A percentile compares a stretch with the other conserved stretches of the same genome.
Conservation (phyloP, 176 grass and related monocot genomes). For the Oryza coarctata region DNA sequence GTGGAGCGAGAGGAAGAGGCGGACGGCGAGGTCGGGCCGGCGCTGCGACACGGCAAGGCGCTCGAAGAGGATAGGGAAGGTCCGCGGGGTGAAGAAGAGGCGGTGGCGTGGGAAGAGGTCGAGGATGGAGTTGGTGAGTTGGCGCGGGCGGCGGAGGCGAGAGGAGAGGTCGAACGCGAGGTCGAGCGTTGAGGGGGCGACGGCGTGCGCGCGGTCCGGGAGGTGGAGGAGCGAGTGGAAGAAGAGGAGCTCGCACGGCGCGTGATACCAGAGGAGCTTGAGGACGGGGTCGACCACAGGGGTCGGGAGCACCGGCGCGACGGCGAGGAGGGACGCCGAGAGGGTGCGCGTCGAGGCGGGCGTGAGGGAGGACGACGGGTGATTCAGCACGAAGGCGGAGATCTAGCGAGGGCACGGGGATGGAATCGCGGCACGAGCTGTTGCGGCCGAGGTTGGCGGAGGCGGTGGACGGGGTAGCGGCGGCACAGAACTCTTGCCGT, state of each 20-base stretch:
- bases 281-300: slow-evolving; percentile 57
- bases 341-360: slow-evolving; percentile 52
- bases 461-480: not conserved
- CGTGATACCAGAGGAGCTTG: slow-evolving; percentile 80
- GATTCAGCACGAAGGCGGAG: slow-evolving; percentile 45
- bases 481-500: slow-evolving; percentile 13
- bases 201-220: slow-evolving; percentile 35
- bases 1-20: slow-evolving; percentile 86
- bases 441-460: not conserved
- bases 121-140: slow-evolving; percentile 56
- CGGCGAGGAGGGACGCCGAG: slow-evolving; percentile 47
- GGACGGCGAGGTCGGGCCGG: slow-evolving; percentile 71
- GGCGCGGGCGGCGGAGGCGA: slow-evolving; percentile 55
- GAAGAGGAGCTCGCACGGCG: slow-evolving; percentile 81
- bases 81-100: slow-evolving; percentile 66
- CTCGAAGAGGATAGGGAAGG: slow-evolving; percentile 77
- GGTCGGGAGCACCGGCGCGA: slow-evolving; percentile 22
- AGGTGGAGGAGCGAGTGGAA: slow-evolving; percentile 77
- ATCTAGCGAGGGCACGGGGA: slow-evolving; percentile 42
- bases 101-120: slow-evolving; percentile 52
- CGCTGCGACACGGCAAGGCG: slow-evolving; percentile 56
- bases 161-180: slow-evolving; percentile 80
- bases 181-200: slow-evolving; percentile 63
- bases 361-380: slow-evolving; percentile 42
- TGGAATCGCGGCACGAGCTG: not conserved